Percentiles rank a stretch among this genome's conserved stretches.
Evolutionary conservation across 2,329 filamentous ascomycete species (phyloP).

Genomic region (Fusarium penzigii): DNA sequence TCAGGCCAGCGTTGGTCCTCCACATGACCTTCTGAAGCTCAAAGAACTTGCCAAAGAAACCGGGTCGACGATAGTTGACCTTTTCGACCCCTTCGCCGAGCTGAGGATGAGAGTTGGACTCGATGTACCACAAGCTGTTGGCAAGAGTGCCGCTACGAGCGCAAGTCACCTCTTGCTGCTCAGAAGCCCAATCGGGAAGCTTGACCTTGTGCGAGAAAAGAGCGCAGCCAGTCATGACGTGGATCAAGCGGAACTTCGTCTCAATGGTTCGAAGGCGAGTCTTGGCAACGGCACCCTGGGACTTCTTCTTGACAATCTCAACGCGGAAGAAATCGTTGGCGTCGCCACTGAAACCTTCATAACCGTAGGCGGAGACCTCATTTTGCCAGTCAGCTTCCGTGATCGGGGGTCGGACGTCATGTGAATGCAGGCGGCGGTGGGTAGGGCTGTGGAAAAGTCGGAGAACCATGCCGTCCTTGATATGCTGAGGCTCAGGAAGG

Average conservation of each 20-base stretch:
- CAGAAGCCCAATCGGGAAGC: slow-evolving; percentile 94
- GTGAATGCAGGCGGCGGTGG: slow-evolving; percentile 89
- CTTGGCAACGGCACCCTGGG: slow-evolving; percentile 76
- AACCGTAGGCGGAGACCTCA: slow-evolving; percentile 95
- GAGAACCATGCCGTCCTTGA: slow-evolving; percentile 79
- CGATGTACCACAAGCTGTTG: slow-evolving; percentile 97
- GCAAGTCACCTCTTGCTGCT: slow-evolving; percentile 99
- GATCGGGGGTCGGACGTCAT: slow-evolving; percentile 86
- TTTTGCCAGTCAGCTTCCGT: slow-evolving; percentile 93
- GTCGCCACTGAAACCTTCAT: slow-evolving; percentile 94
- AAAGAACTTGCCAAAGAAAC: slow-evolving; percentile 97
- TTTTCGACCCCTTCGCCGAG: slow-evolving; percentile 78
- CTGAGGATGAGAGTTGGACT: slow-evolving; percentile 82
- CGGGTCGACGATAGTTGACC: slow-evolving; percentile 92
- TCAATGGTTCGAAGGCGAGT: slow-evolving; percentile 88
- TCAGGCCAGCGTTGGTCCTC: slow-evolving; percentile 94
- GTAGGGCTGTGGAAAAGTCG: slow-evolving; percentile 83
- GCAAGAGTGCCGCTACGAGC: slow-evolving; percentile 87
- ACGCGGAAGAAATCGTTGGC: slow-evolving; percentile 95
- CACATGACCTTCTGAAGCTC: slow-evolving; percentile 99
- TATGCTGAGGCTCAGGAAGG: slow-evolving; percentile 62
- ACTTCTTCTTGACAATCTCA: slow-evolving; percentile 91
- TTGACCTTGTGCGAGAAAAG: slow-evolving; percentile 99
- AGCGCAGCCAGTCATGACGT: slow-evolving; percentile 94
- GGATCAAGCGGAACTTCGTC: slow-evolving; percentile 92